Conservation (phyloP, 495 filamentous ascomycete species). For the Geoglossum glabrum region DNA sequence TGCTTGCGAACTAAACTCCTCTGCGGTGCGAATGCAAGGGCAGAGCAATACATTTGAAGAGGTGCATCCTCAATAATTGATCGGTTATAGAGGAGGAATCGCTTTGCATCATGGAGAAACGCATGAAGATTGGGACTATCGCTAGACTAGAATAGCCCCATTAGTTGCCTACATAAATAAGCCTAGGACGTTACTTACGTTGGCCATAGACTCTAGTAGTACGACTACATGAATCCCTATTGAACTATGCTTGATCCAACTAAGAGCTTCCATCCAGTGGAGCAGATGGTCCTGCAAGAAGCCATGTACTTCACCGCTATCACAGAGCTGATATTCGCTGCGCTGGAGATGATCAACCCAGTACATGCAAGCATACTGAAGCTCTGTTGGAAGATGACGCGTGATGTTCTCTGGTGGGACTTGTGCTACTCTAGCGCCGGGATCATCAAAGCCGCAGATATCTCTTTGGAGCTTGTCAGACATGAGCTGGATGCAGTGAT, state of each 20-base stretch:
- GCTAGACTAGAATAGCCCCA: background rate
- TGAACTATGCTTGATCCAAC: background rate
- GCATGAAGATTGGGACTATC: background rate
- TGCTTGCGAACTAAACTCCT: background rate
- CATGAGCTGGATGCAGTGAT: background rate
- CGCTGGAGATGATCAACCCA: slow-evolving; percentile 27
- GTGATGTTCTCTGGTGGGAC: slow-evolving; percentile 3
- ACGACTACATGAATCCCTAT: background rate
- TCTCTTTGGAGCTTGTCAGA: background rate
- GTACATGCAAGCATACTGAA: slow-evolving; percentile 24
- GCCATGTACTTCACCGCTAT: background rate
- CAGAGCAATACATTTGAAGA: background rate
- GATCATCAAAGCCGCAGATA: background rate
- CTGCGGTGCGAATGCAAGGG: background rate
- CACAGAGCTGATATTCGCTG: slow-evolving; percentile 7
- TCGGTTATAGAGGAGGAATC: background rate
- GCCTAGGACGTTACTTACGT: background rate
- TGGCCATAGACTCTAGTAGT: background rate
- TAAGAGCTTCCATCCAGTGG: background rate
- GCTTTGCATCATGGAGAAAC: background rate
- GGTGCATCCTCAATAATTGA: background rate
- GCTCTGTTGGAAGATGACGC: slow-evolving; percentile 13
- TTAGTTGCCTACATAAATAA: background rate
- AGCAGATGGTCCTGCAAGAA: background rate
- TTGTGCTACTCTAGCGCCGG: background rate